Conservation (phyloP, 495 filamentous ascomycete genomes). For the Aspergillus affinis region DNA sequence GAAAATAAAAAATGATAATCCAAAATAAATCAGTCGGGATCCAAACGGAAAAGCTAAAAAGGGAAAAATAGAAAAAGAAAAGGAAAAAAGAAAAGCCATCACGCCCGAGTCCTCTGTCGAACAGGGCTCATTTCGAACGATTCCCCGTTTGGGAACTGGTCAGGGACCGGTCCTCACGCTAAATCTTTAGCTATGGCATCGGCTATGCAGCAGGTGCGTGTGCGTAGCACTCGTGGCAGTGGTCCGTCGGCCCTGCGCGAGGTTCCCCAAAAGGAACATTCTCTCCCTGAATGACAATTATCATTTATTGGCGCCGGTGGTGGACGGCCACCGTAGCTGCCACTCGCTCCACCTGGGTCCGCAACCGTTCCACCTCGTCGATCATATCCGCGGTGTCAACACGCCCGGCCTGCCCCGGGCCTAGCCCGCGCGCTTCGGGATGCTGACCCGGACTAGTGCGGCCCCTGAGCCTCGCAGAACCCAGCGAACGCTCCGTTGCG, state of each 20-base stretch:
- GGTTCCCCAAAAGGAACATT: not conserved
- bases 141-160: slow-evolving; percentile 8
- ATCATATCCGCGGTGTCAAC: slow-evolving; percentile 35
- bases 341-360: slow-evolving; percentile 40
- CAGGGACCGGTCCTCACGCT: slow-evolving; percentile 18
- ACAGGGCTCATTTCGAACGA: slow-evolving; percentile 5
- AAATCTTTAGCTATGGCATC: slow-evolving; percentile 13
- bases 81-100: not conserved
- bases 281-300: not conserved
- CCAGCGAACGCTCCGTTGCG: slow-evolving; percentile 24
- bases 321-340: slow-evolving; percentile 27
- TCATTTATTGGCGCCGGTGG: slow-evolving; percentile 17
- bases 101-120: not conserved
- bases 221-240: slow-evolving; percentile 14
- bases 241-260: slow-evolving; percentile 5
- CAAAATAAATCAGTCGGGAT: not conserved
- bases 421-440: slow-evolving; percentile 24
- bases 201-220: slow-evolving; percentile 21
- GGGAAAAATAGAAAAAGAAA: not conserved
- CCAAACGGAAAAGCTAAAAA: not conserved
- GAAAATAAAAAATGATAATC: not conserved
- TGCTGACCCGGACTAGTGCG: slow-evolving; percentile 23
- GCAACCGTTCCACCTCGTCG: slow-evolving; percentile 41
- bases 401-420: slow-evolving; percentile 21
- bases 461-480: slow-evolving; percentile 19